These are phyloP conservation scores for Albizia julibrissin DNA, from an alignment of 306 rosid genomes.

Conservation along the genomic window DNA sequence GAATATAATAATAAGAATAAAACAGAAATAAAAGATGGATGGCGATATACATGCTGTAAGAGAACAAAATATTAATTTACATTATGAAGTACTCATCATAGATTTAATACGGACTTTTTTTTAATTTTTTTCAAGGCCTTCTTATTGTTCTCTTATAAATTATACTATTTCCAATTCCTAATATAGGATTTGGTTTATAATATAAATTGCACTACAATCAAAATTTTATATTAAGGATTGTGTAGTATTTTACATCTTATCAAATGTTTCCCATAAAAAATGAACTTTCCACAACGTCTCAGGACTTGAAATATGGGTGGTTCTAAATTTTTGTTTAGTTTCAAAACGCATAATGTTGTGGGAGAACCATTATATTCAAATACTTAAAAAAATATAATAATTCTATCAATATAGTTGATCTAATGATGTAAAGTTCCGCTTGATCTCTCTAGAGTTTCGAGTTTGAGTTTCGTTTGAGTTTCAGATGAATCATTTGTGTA, in stretches of 20 bases:
- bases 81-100: not conserved
- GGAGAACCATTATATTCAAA: constrained; percentile 9
- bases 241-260: too few species aligned
- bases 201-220: too few species aligned
- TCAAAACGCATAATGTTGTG: not conserved
- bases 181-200: too few species aligned
- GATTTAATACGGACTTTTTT: not conserved
- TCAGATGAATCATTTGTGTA: too few species aligned
- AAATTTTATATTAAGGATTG: too few species aligned
- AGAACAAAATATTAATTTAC: constrained; percentile 9
- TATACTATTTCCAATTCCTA: too few species aligned
- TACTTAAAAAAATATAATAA: too few species aligned
- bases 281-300: not conserved
- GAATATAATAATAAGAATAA: constrained; percentile 35
- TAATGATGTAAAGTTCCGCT: too few species aligned
- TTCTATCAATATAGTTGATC: too few species aligned
- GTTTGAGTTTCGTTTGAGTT: too few species aligned
- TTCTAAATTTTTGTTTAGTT: constrained; percentile 2
- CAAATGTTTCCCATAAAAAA: too few species aligned
- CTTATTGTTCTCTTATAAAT: constrained; percentile 29
- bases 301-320: not conserved
- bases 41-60: constrained; percentile 1
- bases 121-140: constrained; percentile 3
- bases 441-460: too few species aligned
- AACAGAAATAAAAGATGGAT: constrained; percentile 32